Conservation (phyloP, 2,329 filamentous ascomycete genomes). For the Raffaelea deltoideospora region DNA sequence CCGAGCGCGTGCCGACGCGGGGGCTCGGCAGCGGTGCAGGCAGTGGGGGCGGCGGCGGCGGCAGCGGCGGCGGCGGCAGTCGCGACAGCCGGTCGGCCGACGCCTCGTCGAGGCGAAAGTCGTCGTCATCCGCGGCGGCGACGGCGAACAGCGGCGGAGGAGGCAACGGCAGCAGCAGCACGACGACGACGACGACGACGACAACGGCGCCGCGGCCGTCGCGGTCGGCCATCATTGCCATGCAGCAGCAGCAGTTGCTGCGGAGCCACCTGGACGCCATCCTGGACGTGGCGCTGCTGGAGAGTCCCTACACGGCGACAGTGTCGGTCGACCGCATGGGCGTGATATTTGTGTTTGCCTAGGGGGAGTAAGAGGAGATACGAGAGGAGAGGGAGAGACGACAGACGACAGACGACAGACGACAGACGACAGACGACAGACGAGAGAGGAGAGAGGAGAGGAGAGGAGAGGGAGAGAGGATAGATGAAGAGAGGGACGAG, state of each 20-base stretch:
- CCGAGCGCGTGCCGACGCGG: slow-evolving; percentile 38
- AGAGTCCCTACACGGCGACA: slow-evolving; percentile 84
- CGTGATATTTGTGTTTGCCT: slow-evolving; percentile 69
- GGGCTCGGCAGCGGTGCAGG: slow-evolving; percentile 16
- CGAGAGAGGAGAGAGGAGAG: background rate
- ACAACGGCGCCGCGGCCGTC: slow-evolving; percentile 32
- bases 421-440: background rate
- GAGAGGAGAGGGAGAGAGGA: background rate
- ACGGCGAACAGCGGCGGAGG: slow-evolving; percentile 14
- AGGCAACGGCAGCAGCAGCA: slow-evolving; percentile 5
- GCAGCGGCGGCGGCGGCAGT: slow-evolving; percentile 1
- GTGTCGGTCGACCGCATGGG: slow-evolving; percentile 81
- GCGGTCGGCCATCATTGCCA: slow-evolving; percentile 69
- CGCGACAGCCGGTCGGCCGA: slow-evolving; percentile 16
- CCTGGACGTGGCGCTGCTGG: slow-evolving; percentile 74
- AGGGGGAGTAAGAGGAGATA: no score
- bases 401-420: background rate
- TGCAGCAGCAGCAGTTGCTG: slow-evolving; percentile 75
- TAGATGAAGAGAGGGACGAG: background rate
- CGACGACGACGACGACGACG: slow-evolving; percentile 14
- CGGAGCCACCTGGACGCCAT: slow-evolving; percentile 79
- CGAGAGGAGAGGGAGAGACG: no score
- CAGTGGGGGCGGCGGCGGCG: slow-evolving; percentile 11
- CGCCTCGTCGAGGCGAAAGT: slow-evolving; percentile 20
- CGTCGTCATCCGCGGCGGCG: slow-evolving; percentile 15